phyloP scores from a whole-genome alignment of 2,329 filamentous ascomycete species.

The Neoscytalidium dimidiatum region DNA sequence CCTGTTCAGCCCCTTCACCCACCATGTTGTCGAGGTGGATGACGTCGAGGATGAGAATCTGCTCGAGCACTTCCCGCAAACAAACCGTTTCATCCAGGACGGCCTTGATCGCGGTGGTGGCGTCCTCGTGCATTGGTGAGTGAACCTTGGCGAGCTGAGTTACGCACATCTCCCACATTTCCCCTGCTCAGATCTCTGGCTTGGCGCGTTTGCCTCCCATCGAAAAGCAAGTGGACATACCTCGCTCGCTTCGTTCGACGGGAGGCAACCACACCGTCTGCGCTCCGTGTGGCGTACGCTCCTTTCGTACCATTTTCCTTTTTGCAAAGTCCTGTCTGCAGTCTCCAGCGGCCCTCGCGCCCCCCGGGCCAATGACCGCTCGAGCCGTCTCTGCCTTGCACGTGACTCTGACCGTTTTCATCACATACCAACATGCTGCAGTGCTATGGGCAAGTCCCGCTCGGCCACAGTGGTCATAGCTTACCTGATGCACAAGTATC shows the following conservation, averaged over 20 bases:
- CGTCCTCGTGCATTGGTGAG: constrained; percentile 72
- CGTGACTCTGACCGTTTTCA: constrained; percentile 10
- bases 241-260: not conserved
- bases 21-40: constrained; percentile 81
- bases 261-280: constrained; percentile 2
- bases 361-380: not conserved
- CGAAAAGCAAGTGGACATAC: not conserved
- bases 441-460: constrained; percentile 94
- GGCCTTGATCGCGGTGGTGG: constrained; percentile 65
- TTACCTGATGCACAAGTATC: constrained; percentile 69
- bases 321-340: not conserved
- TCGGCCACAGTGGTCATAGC: constrained; percentile 83
- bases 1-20: constrained; percentile 65
- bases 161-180: constrained; percentile 15
- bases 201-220: constrained; percentile 17
- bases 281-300: constrained; percentile 4
- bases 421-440: constrained; percentile 44
- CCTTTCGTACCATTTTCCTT: not conserved
- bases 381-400: not conserved
- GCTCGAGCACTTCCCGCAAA: constrained; percentile 74
- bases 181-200: constrained; percentile 17
- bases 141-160: constrained; percentile 26
- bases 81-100: constrained; percentile 80
- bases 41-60: constrained; percentile 90
- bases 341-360: not conserved